Evolutionary conservation across 768 basidiomycete species (phyloP).

Genomic region (Asterophora parasitica): DNA sequence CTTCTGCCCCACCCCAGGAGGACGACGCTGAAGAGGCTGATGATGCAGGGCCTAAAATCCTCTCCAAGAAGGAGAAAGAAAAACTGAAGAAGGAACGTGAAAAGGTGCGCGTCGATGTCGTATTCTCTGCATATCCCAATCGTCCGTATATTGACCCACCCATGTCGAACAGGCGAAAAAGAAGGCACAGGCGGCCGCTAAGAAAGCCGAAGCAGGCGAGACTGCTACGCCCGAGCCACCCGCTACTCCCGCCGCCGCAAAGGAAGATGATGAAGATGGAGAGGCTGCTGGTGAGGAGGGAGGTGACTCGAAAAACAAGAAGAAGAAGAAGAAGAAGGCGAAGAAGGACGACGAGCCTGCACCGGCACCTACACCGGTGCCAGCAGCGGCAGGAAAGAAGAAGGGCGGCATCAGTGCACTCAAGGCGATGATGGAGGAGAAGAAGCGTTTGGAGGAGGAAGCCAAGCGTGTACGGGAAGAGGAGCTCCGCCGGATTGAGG

Average conservation of each 20-base stretch:
- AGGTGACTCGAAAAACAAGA: slow-evolving; percentile 73
- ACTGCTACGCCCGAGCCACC: slow-evolving; percentile 13
- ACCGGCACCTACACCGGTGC: slow-evolving; percentile 31
- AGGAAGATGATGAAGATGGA: slow-evolving; percentile 61
- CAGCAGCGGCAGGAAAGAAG: slow-evolving; percentile 53
- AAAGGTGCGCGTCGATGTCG: slow-evolving; percentile 52
- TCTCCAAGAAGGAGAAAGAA: slow-evolving; percentile 97
- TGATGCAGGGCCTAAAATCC: slow-evolving; percentile 56
- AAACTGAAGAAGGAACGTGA: slow-evolving; percentile 95
- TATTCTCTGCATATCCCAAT: slow-evolving; percentile 3
- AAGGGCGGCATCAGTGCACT: slow-evolving; percentile 78
- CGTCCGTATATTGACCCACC: slow-evolving; percentile 9
- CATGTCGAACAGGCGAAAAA: slow-evolving; percentile 69
- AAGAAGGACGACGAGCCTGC: slow-evolving; percentile 54
- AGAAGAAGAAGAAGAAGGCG: slow-evolving; percentile 85
- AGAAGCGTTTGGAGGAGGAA: slow-evolving; percentile 86
- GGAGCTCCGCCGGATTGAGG: slow-evolving; percentile 75
- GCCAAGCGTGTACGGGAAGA: slow-evolving; percentile 68
- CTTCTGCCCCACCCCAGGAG: slow-evolving; percentile 24
- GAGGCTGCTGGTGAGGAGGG: slow-evolving; percentile 48
- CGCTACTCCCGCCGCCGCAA: slow-evolving; percentile 25
- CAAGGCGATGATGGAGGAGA: slow-evolving; percentile 89
- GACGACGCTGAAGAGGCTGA: slow-evolving; percentile 51
- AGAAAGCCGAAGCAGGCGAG: slow-evolving; percentile 46
- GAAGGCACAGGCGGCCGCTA: slow-evolving; percentile 88